Conservation (phyloP, 768 basidiomycete species). For the Cystobasidium tubakii region DNA sequence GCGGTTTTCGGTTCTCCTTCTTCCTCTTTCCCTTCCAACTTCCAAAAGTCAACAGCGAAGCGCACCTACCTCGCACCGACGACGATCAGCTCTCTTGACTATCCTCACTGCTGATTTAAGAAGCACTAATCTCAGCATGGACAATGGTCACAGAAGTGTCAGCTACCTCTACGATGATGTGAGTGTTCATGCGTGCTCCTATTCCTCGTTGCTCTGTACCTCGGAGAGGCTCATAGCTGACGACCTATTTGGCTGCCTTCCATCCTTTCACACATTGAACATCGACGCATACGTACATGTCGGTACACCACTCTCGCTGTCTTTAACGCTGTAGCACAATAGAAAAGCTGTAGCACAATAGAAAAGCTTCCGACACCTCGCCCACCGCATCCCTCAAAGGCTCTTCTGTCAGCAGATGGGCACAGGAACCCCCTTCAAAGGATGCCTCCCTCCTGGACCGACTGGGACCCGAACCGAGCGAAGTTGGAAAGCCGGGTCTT, state of each 20-base stretch:
- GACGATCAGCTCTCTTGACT: no score
- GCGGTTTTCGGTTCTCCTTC: no score
- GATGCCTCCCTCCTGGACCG: background rate
- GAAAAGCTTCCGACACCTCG: background rate
- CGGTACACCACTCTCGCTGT: no score
- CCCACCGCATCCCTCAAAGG: background rate
- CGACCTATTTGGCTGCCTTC: background rate
- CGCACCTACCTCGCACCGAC: background rate
- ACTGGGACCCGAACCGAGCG: no score
- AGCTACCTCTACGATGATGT: background rate
- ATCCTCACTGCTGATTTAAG: no score
- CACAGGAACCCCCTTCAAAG: background rate
- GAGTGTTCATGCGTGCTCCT: background rate
- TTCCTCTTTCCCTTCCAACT: background rate
- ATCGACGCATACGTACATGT: background rate
- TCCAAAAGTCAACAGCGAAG: no score
- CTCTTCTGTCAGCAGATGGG: background rate
- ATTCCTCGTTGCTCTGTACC: background rate
- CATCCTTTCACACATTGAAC: background rate
- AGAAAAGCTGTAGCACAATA: background rate
- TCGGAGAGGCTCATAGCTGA: background rate
- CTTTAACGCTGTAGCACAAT: background rate
- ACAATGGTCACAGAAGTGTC: background rate
- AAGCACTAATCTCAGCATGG: background rate
- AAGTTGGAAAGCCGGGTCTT: no score